Evolutionary conservation across 2,329 filamentous ascomycete species (phyloP), one percentile per base, ranked within the genome.

Genomic region (Fonsecaea erecta): DNA sequence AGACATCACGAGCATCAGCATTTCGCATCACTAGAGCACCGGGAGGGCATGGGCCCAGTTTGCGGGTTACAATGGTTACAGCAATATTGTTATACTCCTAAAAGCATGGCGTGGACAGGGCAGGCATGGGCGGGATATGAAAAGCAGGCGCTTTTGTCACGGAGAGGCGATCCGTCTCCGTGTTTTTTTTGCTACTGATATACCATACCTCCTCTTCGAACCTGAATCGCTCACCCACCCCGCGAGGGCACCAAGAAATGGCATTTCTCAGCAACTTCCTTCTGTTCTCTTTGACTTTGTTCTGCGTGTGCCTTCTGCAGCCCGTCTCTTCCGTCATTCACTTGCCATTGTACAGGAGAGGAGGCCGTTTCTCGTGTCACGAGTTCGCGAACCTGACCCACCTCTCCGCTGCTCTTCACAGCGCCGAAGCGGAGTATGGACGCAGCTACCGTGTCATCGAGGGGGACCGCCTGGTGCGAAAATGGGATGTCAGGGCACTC

Each of bases 401-500:
- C 52, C 68, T 75, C 16, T 9, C 60, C 2, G 52, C 68, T 32
- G 60, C 72, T 48, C 65, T 75, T 9, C 55, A 66, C 4, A 63
- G 55, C 14, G 66, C 64, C 9, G 73, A 75, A 52, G 64, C 59
- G n/a, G 65, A 71, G 55, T 74, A 75, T 64, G 69, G 71, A 34
- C 65, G 71, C 2, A 74, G 68, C 40, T 65, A 70, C 30, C 64
- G 74, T 46, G 72, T 71, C 52, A 64, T 74, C 14, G 69, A 71
- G 14, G 72, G 71, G 8, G 75, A 76, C 52, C 72, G 71, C 21
- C 56, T 75, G 12, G 71, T 75, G 28, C 66, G 74, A 34, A 71
- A 68, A 40, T 73, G 74, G 54, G 71, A 71, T 34, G 37, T 52
- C 7, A 62, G 67, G 28, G 64, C 51, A 9, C 53, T 30, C 21